Evolutionary conservation across 306 rosid genomes (phyloP).

Genomic region (Cucumis hystrix): DNA sequence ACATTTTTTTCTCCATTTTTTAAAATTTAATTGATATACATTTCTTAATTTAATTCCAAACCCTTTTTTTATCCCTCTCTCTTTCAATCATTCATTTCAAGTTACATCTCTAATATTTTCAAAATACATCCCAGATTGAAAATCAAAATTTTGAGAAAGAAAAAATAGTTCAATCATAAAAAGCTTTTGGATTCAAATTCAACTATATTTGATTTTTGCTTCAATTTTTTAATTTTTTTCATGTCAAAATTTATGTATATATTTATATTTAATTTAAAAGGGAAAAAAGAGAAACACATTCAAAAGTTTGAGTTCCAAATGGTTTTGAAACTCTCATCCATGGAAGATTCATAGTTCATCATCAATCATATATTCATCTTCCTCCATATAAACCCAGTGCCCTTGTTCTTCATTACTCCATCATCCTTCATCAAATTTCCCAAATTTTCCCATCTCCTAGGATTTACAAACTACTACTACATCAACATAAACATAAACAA

Average conservation of each 20-base stretch:
- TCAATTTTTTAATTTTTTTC: not conserved
- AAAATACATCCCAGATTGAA: too few species aligned
- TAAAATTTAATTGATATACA: too few species aligned
- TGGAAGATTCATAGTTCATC: not conserved
- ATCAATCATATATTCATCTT: too few species aligned
- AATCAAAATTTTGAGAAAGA: too few species aligned
- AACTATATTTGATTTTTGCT: not conserved
- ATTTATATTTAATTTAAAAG: not conserved
- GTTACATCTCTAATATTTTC: not conserved
- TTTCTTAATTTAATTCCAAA: too few species aligned
- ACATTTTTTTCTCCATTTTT: too few species aligned
- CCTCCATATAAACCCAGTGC: not conserved
- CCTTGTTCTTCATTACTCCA: not conserved
- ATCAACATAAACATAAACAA: not conserved
- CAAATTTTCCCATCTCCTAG: not conserved
- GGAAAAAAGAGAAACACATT: not conserved
- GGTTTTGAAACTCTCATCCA: not conserved
- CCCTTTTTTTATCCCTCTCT: not conserved
- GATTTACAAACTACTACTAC: not conserved
- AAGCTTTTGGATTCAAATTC: not conserved
- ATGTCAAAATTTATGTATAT: not conserved
- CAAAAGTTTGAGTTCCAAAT: not conserved
- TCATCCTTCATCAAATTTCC: not conserved
- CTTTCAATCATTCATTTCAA: not conserved
- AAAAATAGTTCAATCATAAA: too few species aligned